Evolutionary conservation across 1,284 basidiomycete genomes (phyloP), one percentile per base, ranked within the genome.

Genomic region (Naganishia sp.): DNA sequence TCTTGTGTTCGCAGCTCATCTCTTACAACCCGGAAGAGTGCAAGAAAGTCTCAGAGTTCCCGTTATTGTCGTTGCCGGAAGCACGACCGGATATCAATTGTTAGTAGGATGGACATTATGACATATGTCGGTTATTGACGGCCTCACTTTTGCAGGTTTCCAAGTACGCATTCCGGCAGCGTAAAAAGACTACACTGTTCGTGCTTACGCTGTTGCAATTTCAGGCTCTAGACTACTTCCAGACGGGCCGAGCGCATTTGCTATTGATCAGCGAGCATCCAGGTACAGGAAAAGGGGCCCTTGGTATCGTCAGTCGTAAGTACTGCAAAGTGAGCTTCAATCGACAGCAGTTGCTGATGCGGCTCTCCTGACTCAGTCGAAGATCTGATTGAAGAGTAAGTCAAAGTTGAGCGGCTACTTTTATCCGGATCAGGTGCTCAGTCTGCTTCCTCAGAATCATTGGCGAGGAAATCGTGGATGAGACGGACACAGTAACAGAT

Each of bases 221-320:
- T 70, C 80, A 83, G 74, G 80, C 80, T 9, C 73, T 78, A 54
- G 79, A 81, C 72, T 82, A 77, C 73, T 94, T 92, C 84, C 95
- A 98, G 84, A 95, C 93, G 2, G 95, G 95, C 7, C 87, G 94
- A 57, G 92, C 93, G 0, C 95, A 99, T 79, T 83, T 98, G 70
- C 83, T 99, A 25, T 82, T 99, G 28, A 86, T 99, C 44, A 93
- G 90, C 71, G 83, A 83, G 13, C 90, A 89, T 0, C 94, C 94
- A 0, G 94, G 94, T 0, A 79, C 84, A 50, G 82, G 87, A 5
- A 88, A 88, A 18, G 93, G 93, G 49, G 93, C 87, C 2, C 83
- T 92, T 36, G 92, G 92, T 42, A 87, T 92, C 1, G 84, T 92
- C 65, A 90, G 75, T 56, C 73, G 78, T 78, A 61, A 73, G 77